phyloP scores from a whole-genome alignment of 2,329 filamentous ascomycete species.

The Ophiognomonia clavigignenti-juglandacearum region DNA sequence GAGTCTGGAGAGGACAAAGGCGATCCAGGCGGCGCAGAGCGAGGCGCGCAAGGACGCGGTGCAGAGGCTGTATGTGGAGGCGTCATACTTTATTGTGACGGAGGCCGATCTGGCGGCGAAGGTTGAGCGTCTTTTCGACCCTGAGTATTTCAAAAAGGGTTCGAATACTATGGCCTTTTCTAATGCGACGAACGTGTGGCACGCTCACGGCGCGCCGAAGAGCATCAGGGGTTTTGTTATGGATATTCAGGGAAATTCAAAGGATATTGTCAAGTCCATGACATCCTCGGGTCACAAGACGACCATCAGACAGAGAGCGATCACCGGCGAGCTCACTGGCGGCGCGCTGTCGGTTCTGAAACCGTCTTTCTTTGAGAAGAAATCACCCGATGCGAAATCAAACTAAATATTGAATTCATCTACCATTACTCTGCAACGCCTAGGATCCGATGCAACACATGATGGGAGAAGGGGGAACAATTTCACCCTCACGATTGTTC shows the following conservation, averaged over 20 bases:
- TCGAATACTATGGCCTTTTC: too few relatives aligned
- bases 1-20: slow-evolving; percentile 35
- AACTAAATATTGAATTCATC: slow-evolving; percentile 18
- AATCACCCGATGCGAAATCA: not conserved
- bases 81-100: slow-evolving; percentile 78
- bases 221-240: slow-evolving; percentile 41
- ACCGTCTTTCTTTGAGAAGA: not conserved
- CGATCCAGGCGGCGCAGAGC: slow-evolving; percentile 44
- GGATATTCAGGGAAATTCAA: slow-evolving; percentile 30
- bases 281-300: slow-evolving; percentile 42
- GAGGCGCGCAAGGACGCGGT: slow-evolving; percentile 64
- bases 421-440: slow-evolving; percentile 18
- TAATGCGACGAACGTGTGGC: slow-evolving; percentile 47
- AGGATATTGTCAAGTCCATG: slow-evolving; percentile 33
- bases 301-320: slow-evolving; percentile 44
- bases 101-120: slow-evolving; percentile 70
- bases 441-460: slow-evolving; percentile 17
- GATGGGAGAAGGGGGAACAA: not conserved
- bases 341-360: slow-evolving; percentile 32
- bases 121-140: slow-evolving; percentile 73
- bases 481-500: not conserved
- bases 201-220: slow-evolving; percentile 40
- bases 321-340: slow-evolving; percentile 56
- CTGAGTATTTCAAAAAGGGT: slow-evolving; percentile 53
- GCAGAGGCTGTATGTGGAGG: slow-evolving; percentile 86